A percentile compares a stretch with the other conserved stretches of the same genome.
Evolutionary conservation across 176 grass and related monocot species (phyloP).

Genomic region (Musa beccarii): DNA sequence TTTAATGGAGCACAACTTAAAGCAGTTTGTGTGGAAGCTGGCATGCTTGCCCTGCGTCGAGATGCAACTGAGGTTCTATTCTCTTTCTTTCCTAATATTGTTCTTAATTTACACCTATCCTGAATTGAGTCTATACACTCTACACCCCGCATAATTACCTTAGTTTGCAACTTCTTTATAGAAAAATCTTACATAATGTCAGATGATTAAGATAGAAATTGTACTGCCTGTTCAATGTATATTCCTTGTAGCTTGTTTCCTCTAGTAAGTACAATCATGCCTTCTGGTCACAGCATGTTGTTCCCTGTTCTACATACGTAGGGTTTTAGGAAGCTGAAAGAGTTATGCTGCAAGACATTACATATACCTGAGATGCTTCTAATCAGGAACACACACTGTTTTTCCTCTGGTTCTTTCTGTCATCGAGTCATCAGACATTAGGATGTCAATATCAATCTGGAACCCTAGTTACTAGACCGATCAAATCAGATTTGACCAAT

Average conservation of each 20-base stretch:
- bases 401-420: too few relatives aligned
- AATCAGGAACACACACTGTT: too few relatives aligned
- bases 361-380: too few relatives aligned
- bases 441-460: too few relatives aligned
- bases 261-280: constrained; percentile 1
- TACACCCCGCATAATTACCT: not conserved
- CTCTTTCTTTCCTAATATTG: not conserved
- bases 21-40: constrained; percentile 92
- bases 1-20: constrained; percentile 92
- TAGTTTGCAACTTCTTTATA: not conserved
- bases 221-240: too few relatives aligned
- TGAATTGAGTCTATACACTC: not conserved
- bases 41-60: constrained; percentile 82
- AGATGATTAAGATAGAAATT: too few relatives aligned
- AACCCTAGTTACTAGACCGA: too few relatives aligned
- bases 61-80: constrained; percentile 76
- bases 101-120: not conserved
- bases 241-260: not conserved
- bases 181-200: too few relatives aligned
- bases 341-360: too few relatives aligned
- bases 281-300: not conserved
- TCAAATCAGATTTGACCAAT: too few relatives aligned
- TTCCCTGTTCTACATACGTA: too few relatives aligned
- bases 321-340: not conserved
- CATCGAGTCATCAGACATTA: too few relatives aligned